These are phyloP conservation scores for Trichosporon sp. DNA, from an alignment of 1,284 basidiomycete species.

Conservation along the genomic window DNA sequence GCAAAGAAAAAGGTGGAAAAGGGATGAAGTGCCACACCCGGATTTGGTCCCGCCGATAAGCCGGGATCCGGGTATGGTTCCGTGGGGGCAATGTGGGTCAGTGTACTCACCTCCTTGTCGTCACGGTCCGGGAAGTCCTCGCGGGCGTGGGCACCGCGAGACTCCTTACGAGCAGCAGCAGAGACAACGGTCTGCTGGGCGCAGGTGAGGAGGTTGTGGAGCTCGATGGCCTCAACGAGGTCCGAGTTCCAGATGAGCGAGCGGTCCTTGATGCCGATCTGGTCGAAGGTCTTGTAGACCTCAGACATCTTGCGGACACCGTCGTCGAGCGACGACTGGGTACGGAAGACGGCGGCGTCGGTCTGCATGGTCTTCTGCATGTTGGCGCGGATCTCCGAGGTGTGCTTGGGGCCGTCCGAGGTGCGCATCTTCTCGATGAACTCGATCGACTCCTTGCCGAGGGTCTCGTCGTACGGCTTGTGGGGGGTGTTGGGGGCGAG, in stretches of 20 bases:
- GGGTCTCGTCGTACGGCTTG: conserved; percentile 79
- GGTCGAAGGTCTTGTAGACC: conserved; percentile 81
- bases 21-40: background rate
- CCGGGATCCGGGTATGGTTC: no score
- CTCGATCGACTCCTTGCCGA: conserved; percentile 80
- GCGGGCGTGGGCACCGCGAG: conserved; percentile 89
- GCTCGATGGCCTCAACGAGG: conserved; percentile 92
- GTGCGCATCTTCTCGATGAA: conserved; percentile 87
- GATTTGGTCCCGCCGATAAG: background rate
- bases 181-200: conserved; percentile 94
- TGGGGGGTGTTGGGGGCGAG: conserved; percentile 86
- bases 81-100: background rate
- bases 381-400: conserved; percentile 83
- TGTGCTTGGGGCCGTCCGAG: conserved; percentile 74
- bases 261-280: conserved; percentile 94
- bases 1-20: background rate
- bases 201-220: conserved; percentile 90
- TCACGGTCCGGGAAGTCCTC: conserved; percentile 79
- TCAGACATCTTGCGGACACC: conserved; percentile 81
- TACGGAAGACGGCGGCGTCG: conserved; percentile 88
- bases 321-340: conserved; percentile 83
- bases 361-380: conserved; percentile 99
- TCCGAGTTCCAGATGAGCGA: conserved; percentile 99
- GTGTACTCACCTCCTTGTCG: conserved; percentile 55
- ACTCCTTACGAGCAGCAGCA: conserved; percentile 94